A percentile compares a stretch with the other conserved stretches of the same genome.
phyloP scores from a whole-genome alignment of 1,139 yeast species.

The Petasospora fabianii region DNA sequence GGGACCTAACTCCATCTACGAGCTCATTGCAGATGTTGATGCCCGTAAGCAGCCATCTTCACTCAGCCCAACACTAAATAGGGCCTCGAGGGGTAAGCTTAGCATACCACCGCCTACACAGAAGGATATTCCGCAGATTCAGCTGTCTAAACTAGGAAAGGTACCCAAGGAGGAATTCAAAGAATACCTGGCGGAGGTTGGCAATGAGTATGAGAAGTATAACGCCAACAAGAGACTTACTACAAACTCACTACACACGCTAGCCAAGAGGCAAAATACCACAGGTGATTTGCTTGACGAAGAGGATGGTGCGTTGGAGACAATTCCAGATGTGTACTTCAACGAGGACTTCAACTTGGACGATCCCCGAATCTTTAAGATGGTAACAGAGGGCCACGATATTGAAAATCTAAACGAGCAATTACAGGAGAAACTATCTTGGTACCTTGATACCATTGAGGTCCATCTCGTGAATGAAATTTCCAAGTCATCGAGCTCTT shows the following conservation, averaged over 20 bases:
- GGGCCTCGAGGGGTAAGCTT: conserved; percentile 28
- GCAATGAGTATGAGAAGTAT: conserved; percentile 54
- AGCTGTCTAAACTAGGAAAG: conserved; percentile 54
- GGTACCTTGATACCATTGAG: conserved; percentile 83
- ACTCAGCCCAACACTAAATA: conserved; percentile 18
- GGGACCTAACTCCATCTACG: conserved; percentile 78
- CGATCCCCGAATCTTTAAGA: conserved; percentile 79
- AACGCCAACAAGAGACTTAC: conserved; percentile 34
- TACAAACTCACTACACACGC: conserved; percentile 38
- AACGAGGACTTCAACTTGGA: conserved; percentile 72
- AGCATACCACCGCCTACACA: conserved; percentile 69
- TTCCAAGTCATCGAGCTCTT: conserved; percentile 77
- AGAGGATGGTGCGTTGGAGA: conserved; percentile 16
- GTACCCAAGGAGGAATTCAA: conserved; percentile 47
- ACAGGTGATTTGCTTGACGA: conserved; percentile 17
- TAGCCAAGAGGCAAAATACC: conserved; percentile 23
- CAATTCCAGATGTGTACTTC: conserved; percentile 69
- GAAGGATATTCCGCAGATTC: conserved; percentile 82
- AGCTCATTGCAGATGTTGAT: conserved; percentile 61
- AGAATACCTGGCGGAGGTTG: conserved; percentile 44
- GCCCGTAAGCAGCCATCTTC: conserved; percentile 26
- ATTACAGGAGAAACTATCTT: conserved; percentile 77
- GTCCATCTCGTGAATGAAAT: conserved; percentile 77
- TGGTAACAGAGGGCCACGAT: conserved; percentile 58
- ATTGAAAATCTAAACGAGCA: conserved; percentile 33